These are phyloP conservation scores for Cryptococcus sp. DNA, from an alignment of 1,284 basidiomycete species.

Conservation along the genomic window DNA sequence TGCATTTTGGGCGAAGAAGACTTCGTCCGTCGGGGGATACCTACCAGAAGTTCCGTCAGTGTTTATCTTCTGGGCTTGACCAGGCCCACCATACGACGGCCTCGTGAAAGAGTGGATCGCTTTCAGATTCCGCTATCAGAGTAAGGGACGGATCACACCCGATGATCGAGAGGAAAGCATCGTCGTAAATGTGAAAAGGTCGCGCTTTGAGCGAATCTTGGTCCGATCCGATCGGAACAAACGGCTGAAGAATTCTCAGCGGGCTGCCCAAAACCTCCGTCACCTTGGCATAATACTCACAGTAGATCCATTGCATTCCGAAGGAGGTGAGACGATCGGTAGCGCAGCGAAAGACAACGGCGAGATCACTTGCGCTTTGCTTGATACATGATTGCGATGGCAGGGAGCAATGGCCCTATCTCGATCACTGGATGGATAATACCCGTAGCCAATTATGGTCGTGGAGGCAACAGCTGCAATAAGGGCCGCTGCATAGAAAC, in stretches of 20 bases:
- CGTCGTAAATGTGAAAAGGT: conserved; percentile 68
- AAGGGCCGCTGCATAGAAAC: too few species aligned
- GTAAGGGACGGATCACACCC: conserved; percentile 63
- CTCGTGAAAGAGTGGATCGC: conserved; percentile 72
- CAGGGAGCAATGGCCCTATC: too few species aligned
- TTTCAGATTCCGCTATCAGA: conserved; percentile 60
- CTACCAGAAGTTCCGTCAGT: too few species aligned
- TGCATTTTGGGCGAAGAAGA: conserved; percentile 60
- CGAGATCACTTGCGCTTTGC: conserved; percentile 37
- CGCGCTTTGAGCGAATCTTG: conserved; percentile 27
- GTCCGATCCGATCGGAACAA: conserved; percentile 40
- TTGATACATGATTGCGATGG: too few species aligned
- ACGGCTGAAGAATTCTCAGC: conserved; percentile 8
- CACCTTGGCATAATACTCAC: too few species aligned
- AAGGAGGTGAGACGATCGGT: conserved; percentile 27
- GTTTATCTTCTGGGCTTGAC: too few species aligned
- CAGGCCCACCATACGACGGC: conserved; percentile 61
- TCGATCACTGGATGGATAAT: too few species aligned
- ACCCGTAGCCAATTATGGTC: too few species aligned
- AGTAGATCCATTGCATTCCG: conserved; percentile 27
- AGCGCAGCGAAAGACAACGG: conserved; percentile 36
- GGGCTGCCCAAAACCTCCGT: too few species aligned
- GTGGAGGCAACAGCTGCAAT: too few species aligned
- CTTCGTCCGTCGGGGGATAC: conserved; percentile 61
- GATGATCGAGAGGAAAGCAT: conserved; percentile 62